phyloP scores from a whole-genome alignment of 768 basidiomycete genomes.

The Mycena crocata region DNA sequence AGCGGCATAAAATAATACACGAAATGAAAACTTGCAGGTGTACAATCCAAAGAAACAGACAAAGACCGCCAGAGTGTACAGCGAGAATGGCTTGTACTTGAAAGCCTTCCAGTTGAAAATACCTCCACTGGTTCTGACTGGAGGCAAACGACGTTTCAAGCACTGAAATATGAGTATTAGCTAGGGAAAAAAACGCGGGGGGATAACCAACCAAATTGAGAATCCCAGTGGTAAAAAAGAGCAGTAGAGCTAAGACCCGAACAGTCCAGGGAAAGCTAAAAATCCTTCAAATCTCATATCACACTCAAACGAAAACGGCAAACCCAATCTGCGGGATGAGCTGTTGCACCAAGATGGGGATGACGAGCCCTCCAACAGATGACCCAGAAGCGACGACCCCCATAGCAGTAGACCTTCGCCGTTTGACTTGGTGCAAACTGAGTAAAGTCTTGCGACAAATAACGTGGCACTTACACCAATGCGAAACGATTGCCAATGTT shows the following conservation, averaged over 20 bases:
- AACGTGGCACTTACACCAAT: conserved; percentile 70
- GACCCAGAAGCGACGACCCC: conserved; percentile 75
- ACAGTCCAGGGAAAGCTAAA: conserved; percentile 83
- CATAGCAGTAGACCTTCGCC: conserved; percentile 47
- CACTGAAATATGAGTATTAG: conserved; percentile 40
- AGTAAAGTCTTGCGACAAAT: neutral
- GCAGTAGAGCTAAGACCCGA: conserved; percentile 74
- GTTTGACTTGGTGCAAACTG: conserved; percentile 16
- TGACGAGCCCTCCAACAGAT: conserved; percentile 74
- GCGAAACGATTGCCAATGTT: conserved; percentile 67
- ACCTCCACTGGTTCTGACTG: conserved; percentile 63
- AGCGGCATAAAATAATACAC: neutral
- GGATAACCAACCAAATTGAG: conserved; percentile 59
- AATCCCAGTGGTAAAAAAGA: conserved; percentile 61
- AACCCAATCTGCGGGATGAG: conserved; percentile 63
- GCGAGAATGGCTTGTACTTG: conserved; percentile 61
- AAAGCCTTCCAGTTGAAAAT: conserved; percentile 67
- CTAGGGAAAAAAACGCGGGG: neutral
- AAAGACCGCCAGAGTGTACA: conserved; percentile 70
- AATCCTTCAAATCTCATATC: neutral
- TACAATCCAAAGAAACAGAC: conserved; percentile 77
- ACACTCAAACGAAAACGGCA: conserved; percentile 1
- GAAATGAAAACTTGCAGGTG: conserved; percentile 54
- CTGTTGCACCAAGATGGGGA: conserved; percentile 71
- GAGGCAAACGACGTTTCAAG: conserved; percentile 65